phyloP scores from a whole-genome alignment of 2,329 filamentous ascomycete genomes.

The Aquanectria penicillioides region DNA sequence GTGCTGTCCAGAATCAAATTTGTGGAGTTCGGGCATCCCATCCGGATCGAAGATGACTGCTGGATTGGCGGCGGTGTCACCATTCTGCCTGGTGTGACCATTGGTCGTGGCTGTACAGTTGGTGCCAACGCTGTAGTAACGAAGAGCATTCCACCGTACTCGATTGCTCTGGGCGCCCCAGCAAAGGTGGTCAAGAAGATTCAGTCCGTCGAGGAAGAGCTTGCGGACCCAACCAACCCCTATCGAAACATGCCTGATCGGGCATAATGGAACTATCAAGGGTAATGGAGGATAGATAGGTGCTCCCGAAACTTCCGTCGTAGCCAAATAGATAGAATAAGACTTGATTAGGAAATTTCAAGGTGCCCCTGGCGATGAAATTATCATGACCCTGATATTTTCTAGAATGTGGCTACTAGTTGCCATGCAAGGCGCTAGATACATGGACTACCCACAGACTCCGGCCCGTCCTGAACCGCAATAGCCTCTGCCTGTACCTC shows the following conservation, averaged over 20 bases:
- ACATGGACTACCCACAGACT: too few species aligned
- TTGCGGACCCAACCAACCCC: conserved; percentile 38
- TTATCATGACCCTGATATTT: too few species aligned
- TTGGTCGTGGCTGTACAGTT: conserved; percentile 61
- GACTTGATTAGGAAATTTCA: too few species aligned
- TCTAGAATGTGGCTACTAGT: too few species aligned
- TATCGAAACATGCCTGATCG: conserved; percentile 42
- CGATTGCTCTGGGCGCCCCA: conserved; percentile 58
- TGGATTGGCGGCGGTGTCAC: conserved; percentile 62
- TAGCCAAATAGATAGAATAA: too few species aligned
- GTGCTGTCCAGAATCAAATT: conserved; percentile 58
- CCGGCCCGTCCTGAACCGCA: too few species aligned
- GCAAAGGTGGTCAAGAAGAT: conserved; percentile 59
- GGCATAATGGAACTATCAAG: too few species aligned
- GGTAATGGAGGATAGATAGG: too few species aligned
- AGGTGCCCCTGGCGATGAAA: too few species aligned
- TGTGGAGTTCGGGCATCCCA: conserved; percentile 57
- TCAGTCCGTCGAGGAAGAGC: conserved; percentile 46
- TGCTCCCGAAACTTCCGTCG: too few species aligned
- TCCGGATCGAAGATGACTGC: conserved; percentile 62
- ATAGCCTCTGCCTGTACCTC: conserved; percentile 32
- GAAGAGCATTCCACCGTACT: conserved; percentile 57
- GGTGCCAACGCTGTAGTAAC: conserved; percentile 61
- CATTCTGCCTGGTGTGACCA: conserved; percentile 62
- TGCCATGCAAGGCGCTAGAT: too few species aligned